Evolutionary conservation across 75 land plant genomes (phyloP).

Genomic region (Selaginella tamariscina): DNA sequence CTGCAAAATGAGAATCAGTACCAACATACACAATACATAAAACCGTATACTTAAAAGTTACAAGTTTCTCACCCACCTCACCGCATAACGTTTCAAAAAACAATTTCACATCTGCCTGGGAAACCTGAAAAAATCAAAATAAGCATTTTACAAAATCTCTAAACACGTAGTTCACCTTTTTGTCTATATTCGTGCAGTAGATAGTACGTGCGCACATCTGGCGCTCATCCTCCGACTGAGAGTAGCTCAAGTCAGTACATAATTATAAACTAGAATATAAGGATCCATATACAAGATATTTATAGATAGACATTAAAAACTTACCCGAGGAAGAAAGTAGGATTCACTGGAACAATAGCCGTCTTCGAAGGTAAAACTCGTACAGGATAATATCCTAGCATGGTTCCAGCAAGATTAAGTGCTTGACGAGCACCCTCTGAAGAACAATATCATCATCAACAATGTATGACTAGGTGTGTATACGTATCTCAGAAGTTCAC

Average conservation of each 20-base stretch:
- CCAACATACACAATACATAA: background rate
- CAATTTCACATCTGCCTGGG: conserved; percentile 84
- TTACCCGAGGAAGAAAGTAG: conserved; percentile 79
- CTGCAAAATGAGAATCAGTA: conserved; percentile 23
- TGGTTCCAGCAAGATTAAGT: conserved; percentile 72
- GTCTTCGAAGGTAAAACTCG: conserved; percentile 93
- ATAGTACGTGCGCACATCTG: conserved; percentile 85
- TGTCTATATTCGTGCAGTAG: conserved; percentile 86
- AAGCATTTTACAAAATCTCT: background rate
- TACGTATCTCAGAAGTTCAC: too few relatives aligned
- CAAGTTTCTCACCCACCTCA: conserved; percentile 39
- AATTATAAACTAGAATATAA: background rate
- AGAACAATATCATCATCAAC: background rate
- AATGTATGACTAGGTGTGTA: background rate
- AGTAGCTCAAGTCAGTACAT: too few relatives aligned
- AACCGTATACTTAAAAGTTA: background rate
- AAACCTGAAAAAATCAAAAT: conserved; percentile 35
- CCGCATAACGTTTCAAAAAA: conserved; percentile 90
- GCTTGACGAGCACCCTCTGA: conserved; percentile 85
- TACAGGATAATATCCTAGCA: conserved; percentile 95
- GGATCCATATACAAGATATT: too few relatives aligned
- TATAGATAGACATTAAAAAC: conserved; percentile 2
- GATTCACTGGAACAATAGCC: conserved; percentile 93
- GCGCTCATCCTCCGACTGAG: conserved; percentile 79
- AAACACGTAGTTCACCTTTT: conserved; percentile 45